phyloP scores from a whole-genome alignment of 2,329 filamentous ascomycete genomes.

The Aspergillus brunneoviolaceus region DNA sequence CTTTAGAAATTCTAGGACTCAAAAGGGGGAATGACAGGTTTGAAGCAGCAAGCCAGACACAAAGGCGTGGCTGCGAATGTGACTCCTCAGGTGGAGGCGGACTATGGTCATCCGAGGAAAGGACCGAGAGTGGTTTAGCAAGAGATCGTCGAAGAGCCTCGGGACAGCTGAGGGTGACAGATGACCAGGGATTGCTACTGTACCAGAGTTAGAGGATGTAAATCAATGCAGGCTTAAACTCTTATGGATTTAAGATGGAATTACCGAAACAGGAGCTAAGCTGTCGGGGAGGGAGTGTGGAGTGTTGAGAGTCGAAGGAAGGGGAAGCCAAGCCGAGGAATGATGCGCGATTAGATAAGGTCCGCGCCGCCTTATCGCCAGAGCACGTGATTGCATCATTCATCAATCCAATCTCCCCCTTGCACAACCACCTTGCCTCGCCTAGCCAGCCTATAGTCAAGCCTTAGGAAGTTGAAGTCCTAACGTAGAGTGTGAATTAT shows the following conservation, averaged over 20 bases:
- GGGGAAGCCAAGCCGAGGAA: not conserved
- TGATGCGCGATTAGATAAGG: not conserved
- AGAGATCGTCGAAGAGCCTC: not conserved
- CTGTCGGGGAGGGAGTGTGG: not conserved
- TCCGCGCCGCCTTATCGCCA: not conserved
- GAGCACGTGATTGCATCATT: not conserved
- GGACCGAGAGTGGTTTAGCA: not conserved
- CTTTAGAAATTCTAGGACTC: not conserved
- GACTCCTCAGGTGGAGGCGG: not conserved
- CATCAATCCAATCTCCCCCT: not conserved
- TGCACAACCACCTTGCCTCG: not conserved
- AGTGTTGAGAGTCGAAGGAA: not conserved
- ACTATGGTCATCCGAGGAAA: not conserved
- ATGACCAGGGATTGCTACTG: not conserved
- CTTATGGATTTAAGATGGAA: not conserved
- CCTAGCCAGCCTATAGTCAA: too few relatives aligned
- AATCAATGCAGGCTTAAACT: not conserved
- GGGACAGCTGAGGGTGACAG: not conserved
- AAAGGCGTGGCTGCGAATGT: not conserved
- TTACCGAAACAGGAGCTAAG: not conserved
- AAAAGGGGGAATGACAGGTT: not conserved
- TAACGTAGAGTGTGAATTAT: constrained; percentile 5
- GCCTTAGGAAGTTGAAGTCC: not conserved
- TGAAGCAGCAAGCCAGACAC: not conserved
- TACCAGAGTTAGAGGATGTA: not conserved